Conservation (phyloP, 179 eudicot species). For the Beta lomatogona region DNA sequence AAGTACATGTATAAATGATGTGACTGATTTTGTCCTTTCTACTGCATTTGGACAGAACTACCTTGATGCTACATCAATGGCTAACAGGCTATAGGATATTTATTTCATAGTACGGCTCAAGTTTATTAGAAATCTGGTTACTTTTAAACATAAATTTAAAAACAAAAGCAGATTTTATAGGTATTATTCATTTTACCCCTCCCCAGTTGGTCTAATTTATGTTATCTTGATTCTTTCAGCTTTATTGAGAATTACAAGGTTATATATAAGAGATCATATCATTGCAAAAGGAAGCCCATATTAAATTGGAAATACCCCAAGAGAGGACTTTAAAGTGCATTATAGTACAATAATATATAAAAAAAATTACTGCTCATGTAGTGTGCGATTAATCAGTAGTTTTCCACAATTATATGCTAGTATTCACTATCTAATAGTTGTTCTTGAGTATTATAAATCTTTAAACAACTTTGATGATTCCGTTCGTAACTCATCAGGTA, state of each 20-base stretch:
- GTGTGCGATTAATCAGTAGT: background rate
- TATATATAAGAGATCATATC: background rate
- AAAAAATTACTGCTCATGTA: no score
- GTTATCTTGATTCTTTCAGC: background rate
- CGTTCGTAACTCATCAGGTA: background rate
- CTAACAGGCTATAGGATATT: no score
- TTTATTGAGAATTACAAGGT: background rate
- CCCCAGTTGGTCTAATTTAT: background rate
- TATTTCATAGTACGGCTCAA: background rate
- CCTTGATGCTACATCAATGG: background rate
- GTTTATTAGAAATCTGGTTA: background rate
- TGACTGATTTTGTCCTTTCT: slow-evolving; percentile 7
- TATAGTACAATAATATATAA: background rate
- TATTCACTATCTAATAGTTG: background rate
- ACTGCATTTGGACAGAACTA: background rate
- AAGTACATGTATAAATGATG: background rate
- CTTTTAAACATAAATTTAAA: background rate
- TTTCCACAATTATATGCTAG: background rate
- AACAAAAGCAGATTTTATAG: background rate
- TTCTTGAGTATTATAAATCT: background rate
- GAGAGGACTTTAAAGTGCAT: background rate
- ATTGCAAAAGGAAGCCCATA: background rate
- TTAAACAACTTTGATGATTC: background rate
- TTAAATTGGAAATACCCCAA: background rate
- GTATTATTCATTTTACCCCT: background rate